These are phyloP conservation scores for Cicer cuneatum DNA, from an alignment of 306 rosid species.

Conservation along the genomic window DNA sequence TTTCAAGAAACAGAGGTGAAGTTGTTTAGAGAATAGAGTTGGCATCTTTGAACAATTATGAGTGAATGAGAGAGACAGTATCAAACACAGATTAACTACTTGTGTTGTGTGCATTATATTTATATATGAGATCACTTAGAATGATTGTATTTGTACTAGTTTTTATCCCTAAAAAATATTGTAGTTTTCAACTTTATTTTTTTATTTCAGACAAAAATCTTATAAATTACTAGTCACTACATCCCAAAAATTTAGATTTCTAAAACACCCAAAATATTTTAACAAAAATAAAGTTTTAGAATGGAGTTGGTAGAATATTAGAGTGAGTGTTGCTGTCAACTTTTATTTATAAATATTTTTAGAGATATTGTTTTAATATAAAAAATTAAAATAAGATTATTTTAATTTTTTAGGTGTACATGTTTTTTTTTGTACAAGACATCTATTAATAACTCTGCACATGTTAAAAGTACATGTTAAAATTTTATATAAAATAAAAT, in stretches of 20 bases:
- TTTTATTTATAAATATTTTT: too few relatives aligned
- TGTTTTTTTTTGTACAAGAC: background rate
- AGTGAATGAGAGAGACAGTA: slow-evolving; percentile 4
- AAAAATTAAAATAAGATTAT: too few relatives aligned
- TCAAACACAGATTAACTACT: background rate
- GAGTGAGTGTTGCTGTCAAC: too few relatives aligned
- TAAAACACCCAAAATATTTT: too few relatives aligned
- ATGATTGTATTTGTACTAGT: background rate
- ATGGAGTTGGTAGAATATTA: too few relatives aligned
- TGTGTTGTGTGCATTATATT: background rate
- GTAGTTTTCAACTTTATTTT: background rate
- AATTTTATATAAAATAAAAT: background rate
- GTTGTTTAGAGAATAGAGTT: slow-evolving; percentile 56
- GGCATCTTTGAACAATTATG: slow-evolving; percentile 46
- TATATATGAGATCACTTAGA: slow-evolving; percentile 19
- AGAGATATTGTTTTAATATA: too few relatives aligned
- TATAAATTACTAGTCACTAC: background rate
- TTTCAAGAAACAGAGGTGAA: slow-evolving; percentile 74
- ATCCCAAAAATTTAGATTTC: too few relatives aligned
- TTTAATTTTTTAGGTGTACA: background rate
- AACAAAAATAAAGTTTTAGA: too few relatives aligned
- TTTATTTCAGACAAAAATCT: background rate
- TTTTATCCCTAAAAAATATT: background rate
- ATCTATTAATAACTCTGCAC: background rate
- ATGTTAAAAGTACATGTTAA: background rate